These are phyloP conservation scores for Myxozyma monticola DNA, from an alignment of 805 yeast species.

Conservation along the genomic window DNA sequence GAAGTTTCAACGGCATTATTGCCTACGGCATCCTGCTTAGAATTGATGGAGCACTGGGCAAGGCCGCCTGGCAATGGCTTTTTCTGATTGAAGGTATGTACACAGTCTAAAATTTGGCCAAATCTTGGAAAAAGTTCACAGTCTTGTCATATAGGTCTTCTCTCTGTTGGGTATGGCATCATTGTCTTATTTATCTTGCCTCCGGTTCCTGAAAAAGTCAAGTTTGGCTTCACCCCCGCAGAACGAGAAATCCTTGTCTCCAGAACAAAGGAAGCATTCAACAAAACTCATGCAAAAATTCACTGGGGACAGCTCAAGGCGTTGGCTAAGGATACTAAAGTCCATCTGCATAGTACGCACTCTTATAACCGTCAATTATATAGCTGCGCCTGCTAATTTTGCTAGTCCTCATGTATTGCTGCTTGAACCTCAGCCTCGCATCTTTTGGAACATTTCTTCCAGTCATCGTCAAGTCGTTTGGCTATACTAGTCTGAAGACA, in stretches of 20 bases:
- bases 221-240: background rate
- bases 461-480: slow-evolving; percentile 59
- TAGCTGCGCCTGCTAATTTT: slow-evolving; percentile 1
- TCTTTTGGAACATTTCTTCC: slow-evolving; percentile 50
- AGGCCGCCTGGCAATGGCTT: slow-evolving; percentile 56
- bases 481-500: slow-evolving; percentile 68
- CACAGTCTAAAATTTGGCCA: background rate
- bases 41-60: slow-evolving; percentile 44
- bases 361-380: background rate
- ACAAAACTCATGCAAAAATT: no score
- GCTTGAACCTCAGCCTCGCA: slow-evolving; percentile 2
- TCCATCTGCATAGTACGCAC: background rate
- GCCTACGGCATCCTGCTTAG: slow-evolving; percentile 53
- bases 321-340: no score
- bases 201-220: slow-evolving; percentile 1
- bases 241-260: no score
- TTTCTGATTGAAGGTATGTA: slow-evolving; percentile 53
- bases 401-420: slow-evolving; percentile 1
- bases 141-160: background rate
- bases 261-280: no score
- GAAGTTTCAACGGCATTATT: slow-evolving; percentile 57
- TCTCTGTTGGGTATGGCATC: slow-evolving; percentile 2
- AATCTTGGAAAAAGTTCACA: background rate
- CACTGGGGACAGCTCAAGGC: no score
- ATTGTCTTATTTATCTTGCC: slow-evolving; percentile 1